These are phyloP conservation scores for Brettanomyces nanus DNA, from an alignment of 805 yeast genomes.

Conservation along the genomic window DNA sequence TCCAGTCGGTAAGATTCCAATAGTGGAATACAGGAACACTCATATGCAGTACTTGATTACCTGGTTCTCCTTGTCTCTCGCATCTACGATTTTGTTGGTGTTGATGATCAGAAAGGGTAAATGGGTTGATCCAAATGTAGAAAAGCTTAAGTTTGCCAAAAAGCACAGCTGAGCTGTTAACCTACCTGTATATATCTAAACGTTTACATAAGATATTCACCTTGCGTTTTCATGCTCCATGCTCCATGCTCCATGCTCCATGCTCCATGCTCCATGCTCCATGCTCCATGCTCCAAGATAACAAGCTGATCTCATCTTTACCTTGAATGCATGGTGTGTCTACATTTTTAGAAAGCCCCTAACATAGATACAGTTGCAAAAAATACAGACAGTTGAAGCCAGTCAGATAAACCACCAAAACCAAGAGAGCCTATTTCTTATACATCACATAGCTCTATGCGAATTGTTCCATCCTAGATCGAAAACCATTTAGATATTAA, in stretches of 20 bases:
- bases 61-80: conserved; percentile 83
- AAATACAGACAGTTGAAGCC: conserved; percentile 12
- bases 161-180: conserved; percentile 20
- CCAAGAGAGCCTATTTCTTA: too few species aligned
- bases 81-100: conserved; percentile 60
- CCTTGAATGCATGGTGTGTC: conserved; percentile 84
- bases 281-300: too few species aligned
- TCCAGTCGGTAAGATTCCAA: conserved; percentile 81
- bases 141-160: conserved; percentile 42
- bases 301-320: too few species aligned
- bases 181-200: too few species aligned
- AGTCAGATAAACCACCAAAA: too few species aligned
- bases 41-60: conserved; percentile 89
- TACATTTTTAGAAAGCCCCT: conserved; percentile 42
- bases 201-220: not conserved
- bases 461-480: too few species aligned
- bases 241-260: too few species aligned
- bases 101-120: conserved; percentile 39
- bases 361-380: conserved; percentile 16
- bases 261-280: too few species aligned
- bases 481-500: too few species aligned
- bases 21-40: conserved; percentile 74
- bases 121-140: conserved; percentile 31
- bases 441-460: too few species aligned
- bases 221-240: too few species aligned